These are phyloP conservation scores for Ogataea salicorniae DNA, from an alignment of 805 yeast genomes.

Conservation along the genomic window DNA sequence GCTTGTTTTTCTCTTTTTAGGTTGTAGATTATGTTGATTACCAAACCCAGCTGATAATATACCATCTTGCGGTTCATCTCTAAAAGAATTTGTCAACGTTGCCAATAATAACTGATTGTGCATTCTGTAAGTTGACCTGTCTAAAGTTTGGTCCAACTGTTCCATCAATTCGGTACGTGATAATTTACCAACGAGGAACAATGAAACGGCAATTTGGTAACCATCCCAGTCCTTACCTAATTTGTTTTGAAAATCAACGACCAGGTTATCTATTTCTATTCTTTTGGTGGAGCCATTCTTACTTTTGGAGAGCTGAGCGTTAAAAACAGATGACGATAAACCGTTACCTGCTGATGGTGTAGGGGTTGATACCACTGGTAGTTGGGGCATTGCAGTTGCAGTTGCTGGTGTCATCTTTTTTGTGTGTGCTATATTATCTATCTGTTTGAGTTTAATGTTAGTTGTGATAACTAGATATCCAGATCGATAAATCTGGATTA, in stretches of 20 bases:
- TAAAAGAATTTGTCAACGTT: constrained; percentile 76
- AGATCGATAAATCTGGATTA: too few relatives aligned
- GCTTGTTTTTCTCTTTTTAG: constrained; percentile 40
- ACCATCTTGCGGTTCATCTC: constrained; percentile 66
- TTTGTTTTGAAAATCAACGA: constrained; percentile 64
- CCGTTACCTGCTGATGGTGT: neutral
- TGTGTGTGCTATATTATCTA: too few relatives aligned
- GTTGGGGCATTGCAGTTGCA: constrained; percentile 7
- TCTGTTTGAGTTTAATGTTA: too few relatives aligned
- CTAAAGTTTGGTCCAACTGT: constrained; percentile 53
- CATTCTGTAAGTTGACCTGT: constrained; percentile 44
- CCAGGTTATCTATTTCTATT: constrained; percentile 59
- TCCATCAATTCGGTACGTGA: constrained; percentile 69
- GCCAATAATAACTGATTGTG: constrained; percentile 83
- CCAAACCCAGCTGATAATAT: constrained; percentile 45
- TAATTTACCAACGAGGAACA: constrained; percentile 72
- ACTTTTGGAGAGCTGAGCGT: constrained; percentile 5
- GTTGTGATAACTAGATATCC: too few relatives aligned
- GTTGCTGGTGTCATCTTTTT: too few relatives aligned
- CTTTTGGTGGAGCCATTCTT: constrained; percentile 30
- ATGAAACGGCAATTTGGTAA: constrained; percentile 73
- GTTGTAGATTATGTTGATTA: constrained; percentile 22
- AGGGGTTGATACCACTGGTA: constrained; percentile 7
- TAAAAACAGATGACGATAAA: constrained; percentile 1
- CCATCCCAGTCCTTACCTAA: constrained; percentile 82